These are phyloP conservation scores for Quercus parvula DNA, from an alignment of 306 rosid species.

Conservation along the genomic window DNA sequence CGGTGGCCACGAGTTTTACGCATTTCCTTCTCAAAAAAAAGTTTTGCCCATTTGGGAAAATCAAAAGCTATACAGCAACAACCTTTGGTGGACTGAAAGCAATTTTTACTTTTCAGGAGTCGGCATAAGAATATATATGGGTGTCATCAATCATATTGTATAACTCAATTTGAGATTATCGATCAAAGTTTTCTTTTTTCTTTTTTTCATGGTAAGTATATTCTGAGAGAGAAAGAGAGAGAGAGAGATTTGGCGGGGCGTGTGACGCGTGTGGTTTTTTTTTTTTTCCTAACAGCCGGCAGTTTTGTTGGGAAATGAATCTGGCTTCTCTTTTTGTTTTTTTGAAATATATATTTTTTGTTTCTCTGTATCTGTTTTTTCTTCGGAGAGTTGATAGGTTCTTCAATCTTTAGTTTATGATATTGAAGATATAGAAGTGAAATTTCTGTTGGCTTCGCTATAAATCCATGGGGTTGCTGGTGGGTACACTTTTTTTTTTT, in stretches of 20 bases:
- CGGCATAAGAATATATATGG: too few relatives aligned
- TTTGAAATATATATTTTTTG: neutral
- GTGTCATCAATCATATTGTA: too few relatives aligned
- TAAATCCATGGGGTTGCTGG: neutral
- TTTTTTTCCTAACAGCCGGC: conserved; percentile 19
- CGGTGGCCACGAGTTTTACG: too few relatives aligned
- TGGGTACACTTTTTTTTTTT: neutral
- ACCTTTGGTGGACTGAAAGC: too few relatives aligned
- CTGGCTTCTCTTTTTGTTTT: neutral
- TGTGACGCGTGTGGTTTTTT: conserved; percentile 30
- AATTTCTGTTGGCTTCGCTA: neutral
- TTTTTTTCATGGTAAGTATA: too few relatives aligned
- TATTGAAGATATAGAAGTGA: neutral
- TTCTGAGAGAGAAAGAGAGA: neutral
- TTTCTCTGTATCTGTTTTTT: neutral
- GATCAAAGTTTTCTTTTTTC: conserved; percentile 31
- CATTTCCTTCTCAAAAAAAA: too few relatives aligned
- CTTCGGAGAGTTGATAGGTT: neutral
- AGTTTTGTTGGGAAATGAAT: conserved; percentile 1
- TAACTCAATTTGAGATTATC: conserved; percentile 14
- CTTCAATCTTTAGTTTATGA: neutral
- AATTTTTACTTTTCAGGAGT: too few relatives aligned
- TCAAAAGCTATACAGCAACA: too few relatives aligned
- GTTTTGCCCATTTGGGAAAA: too few relatives aligned
- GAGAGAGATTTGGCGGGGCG: conserved; percentile 27